Conservation (phyloP, 495 filamentous ascomycete genomes). For the Penicillium psychrofluorescens region DNA sequence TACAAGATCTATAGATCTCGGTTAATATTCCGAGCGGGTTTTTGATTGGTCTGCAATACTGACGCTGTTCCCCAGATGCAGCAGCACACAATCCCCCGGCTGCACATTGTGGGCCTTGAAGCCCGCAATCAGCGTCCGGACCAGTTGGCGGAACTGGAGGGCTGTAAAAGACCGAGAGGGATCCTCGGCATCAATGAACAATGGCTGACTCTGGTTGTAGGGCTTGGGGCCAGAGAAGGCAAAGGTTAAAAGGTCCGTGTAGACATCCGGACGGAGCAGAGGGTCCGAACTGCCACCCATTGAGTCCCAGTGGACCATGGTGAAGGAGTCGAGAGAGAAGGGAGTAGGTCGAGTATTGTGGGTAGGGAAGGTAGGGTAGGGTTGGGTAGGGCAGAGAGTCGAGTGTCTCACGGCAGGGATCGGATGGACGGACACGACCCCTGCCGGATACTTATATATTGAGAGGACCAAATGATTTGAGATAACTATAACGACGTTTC, state of each 20-base stretch:
- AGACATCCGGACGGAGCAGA: slow-evolving; percentile 13
- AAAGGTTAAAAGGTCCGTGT: slow-evolving; percentile 37
- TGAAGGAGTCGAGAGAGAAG: slow-evolving; percentile 3
- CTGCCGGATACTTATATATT: too few species aligned
- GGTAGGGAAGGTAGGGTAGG: too few species aligned
- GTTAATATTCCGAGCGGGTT: slow-evolving; percentile 1
- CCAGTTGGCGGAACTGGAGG: slow-evolving; percentile 38
- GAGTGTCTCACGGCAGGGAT: not conserved
- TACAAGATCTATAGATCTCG: slow-evolving; percentile 34
- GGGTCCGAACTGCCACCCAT: slow-evolving; percentile 8
- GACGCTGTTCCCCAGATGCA: slow-evolving; percentile 58
- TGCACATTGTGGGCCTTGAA: slow-evolving; percentile 46
- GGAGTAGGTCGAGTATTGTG: too few species aligned
- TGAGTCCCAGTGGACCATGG: slow-evolving; percentile 26
- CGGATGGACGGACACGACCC: not conserved
- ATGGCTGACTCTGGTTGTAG: slow-evolving; percentile 30
- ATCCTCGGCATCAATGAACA: slow-evolving; percentile 52
- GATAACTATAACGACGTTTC: not conserved
- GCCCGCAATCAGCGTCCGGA: slow-evolving; percentile 49
- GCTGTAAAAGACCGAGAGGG: slow-evolving; percentile 46
- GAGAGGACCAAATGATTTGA: too few species aligned
- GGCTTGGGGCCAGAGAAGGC: slow-evolving; percentile 26
- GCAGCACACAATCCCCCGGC: slow-evolving; percentile 50
- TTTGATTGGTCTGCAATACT: slow-evolving; percentile 13
- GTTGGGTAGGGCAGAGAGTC: too few species aligned